phyloP scores from a whole-genome alignment of 1,139 yeast genomes.

The Kluyveromyces sp. region DNA sequence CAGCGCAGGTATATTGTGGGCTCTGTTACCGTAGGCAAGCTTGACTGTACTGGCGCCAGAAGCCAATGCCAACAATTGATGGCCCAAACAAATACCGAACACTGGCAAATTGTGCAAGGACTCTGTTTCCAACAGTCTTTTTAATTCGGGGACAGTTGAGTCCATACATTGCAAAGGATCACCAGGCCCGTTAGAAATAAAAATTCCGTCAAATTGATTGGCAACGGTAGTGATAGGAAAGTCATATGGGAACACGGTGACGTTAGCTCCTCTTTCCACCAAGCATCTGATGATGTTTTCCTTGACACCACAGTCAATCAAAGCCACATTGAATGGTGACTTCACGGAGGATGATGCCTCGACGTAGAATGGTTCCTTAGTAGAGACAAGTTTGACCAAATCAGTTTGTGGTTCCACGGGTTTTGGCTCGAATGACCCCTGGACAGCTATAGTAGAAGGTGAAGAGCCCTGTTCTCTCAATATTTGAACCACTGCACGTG shows the following conservation, averaged over 20 bases:
- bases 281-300: conserved; percentile 91
- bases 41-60: conserved; percentile 89
- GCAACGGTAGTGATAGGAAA: conserved; percentile 90
- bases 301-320: conserved; percentile 96
- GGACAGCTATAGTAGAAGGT: conserved; percentile 61
- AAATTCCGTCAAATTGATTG: conserved; percentile 85
- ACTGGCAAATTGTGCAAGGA: conserved; percentile 65
- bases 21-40: conserved; percentile 96
- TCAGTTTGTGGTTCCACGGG: conserved; percentile 94
- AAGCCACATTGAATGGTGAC: conserved; percentile 71
- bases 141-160: conserved; percentile 80
- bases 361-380: conserved; percentile 90
- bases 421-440: conserved; percentile 12
- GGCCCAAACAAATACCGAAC: conserved; percentile 96
- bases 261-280: conserved; percentile 89
- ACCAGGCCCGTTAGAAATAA: conserved; percentile 96
- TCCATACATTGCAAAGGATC: conserved; percentile 90
- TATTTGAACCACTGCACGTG: conserved; percentile 86
- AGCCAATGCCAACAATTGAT: conserved; percentile 90
- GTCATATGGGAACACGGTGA: conserved; percentile 93
- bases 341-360: conserved; percentile 39
- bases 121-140: conserved; percentile 54
- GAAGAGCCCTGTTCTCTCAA: conserved; percentile 95
- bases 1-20: conserved; percentile 94
- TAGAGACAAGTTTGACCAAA: conserved; percentile 87